These are phyloP conservation scores for Neocatenulostroma microsporum DNA, from an alignment of 2,329 filamentous ascomycete species.

Conservation along the genomic window DNA sequence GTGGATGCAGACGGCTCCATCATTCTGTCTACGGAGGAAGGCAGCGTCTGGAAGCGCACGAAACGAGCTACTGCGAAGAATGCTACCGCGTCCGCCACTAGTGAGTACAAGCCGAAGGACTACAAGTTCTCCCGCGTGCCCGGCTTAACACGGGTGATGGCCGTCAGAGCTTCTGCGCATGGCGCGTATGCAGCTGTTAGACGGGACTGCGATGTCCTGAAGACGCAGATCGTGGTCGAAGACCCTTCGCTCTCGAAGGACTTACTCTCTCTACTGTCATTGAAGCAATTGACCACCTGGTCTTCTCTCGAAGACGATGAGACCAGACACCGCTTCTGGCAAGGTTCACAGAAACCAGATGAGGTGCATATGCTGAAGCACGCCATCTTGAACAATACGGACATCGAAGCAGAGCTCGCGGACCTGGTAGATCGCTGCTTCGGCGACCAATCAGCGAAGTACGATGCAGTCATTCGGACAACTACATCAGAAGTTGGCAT, in stretches of 20 bases:
- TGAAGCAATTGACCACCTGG: constrained; percentile 59
- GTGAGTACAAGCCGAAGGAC: constrained; percentile 65
- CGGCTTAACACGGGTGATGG: constrained; percentile 73
- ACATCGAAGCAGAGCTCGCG: constrained; percentile 57
- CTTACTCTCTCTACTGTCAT: constrained; percentile 59
- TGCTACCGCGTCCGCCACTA: constrained; percentile 40
- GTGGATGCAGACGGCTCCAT: constrained; percentile 91
- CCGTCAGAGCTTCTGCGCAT: constrained; percentile 79
- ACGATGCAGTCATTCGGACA: constrained; percentile 43
- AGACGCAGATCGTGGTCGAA: constrained; percentile 59
- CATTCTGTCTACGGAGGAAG: constrained; percentile 85
- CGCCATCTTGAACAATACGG: constrained; percentile 53
- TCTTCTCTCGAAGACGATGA: constrained; percentile 35
- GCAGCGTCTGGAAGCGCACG: constrained; percentile 85
- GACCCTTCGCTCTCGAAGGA: constrained; percentile 67
- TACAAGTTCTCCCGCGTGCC: constrained; percentile 94
- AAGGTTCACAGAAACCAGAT: constrained; percentile 36
- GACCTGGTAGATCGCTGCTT: constrained; percentile 39
- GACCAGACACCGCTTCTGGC: constrained; percentile 42
- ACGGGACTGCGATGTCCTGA: constrained; percentile 74
- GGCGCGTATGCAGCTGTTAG: constrained; percentile 85
- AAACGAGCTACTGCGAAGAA: constrained; percentile 75
- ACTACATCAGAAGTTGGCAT: constrained; percentile 61
- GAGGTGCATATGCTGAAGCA: constrained; percentile 47
- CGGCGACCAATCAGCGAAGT: constrained; percentile 34